phyloP scores from a whole-genome alignment of 2,329 filamentous ascomycete genomes.

The Fusarium piperis region DNA sequence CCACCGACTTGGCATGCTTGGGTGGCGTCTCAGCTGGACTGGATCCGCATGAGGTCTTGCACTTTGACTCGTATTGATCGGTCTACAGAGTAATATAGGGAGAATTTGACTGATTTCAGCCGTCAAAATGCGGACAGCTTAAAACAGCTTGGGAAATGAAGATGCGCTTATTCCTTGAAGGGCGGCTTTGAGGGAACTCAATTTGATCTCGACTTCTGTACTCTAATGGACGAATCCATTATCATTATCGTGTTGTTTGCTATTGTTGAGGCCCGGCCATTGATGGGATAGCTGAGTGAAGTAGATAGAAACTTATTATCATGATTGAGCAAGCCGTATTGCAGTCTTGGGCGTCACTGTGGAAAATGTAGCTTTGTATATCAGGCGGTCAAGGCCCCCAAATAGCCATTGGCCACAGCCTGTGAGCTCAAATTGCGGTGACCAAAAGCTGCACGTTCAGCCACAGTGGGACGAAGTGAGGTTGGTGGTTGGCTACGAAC shows the following conservation, averaged over 20 bases:
- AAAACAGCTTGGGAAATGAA: neutral
- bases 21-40: neutral
- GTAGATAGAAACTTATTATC: too few species aligned
- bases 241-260: too few species aligned
- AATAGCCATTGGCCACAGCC: neutral
- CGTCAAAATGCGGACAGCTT: neutral
- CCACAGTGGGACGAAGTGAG: too few species aligned
- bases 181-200: neutral
- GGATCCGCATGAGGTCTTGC: neutral
- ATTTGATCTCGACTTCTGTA: neutral
- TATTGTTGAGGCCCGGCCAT: too few species aligned
- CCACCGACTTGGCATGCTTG: too few species aligned
- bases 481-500: too few species aligned
- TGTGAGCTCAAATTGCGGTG: too few species aligned
- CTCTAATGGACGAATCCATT: neutral
- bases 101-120: neutral
- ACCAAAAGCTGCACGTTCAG: too few species aligned
- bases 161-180: neutral
- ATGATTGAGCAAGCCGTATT: neutral
- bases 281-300: too few species aligned
- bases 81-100: neutral
- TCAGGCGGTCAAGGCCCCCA: neutral
- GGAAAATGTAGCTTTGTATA: neutral
- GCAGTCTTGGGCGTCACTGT: neutral
- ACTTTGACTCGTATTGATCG: neutral